Percentiles rank a stretch among this genome's conserved stretches.
phyloP scores from a whole-genome alignment of 345 rosid genomes.

The Erucastrum elatum region DNA sequence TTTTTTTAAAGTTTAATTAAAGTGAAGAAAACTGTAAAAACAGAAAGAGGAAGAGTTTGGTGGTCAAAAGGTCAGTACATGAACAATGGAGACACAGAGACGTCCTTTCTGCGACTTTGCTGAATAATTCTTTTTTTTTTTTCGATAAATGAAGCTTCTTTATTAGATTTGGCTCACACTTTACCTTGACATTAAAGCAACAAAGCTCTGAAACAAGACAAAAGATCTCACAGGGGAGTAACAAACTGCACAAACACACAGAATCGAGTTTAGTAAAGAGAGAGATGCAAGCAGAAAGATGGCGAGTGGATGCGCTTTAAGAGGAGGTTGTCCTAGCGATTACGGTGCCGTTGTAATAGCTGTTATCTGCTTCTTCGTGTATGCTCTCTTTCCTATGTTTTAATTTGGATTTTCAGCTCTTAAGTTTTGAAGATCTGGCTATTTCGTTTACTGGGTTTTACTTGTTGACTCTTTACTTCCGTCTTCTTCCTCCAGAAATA shows the following conservation, averaged over 20 bases:
- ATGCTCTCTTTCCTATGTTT: neutral
- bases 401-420: neutral
- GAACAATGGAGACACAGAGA: conserved; percentile 30
- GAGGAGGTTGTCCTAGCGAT: conserved; percentile 90
- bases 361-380: conserved; percentile 59
- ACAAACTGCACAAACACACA: conserved; percentile 17
- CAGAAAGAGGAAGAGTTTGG: conserved; percentile 6
- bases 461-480: conserved; percentile 21
- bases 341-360: conserved; percentile 70
- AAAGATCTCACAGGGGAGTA: neutral
- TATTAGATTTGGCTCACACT: conserved; percentile 19
- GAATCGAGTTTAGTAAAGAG: conserved; percentile 7
- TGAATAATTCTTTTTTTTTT: neutral
- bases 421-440: conserved; percentile 21
- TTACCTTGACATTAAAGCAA: conserved; percentile 46
- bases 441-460: conserved; percentile 22
- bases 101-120: neutral
- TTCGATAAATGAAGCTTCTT: conserved; percentile 18
- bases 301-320: conserved; percentile 51
- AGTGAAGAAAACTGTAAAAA: neutral
- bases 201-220: conserved; percentile 17
- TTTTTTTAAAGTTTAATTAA: neutral
- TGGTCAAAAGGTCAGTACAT: conserved; percentile 32
- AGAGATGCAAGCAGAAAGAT: conserved; percentile 35
- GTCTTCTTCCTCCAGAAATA: neutral